Percentiles rank a stretch among this genome's conserved stretches.
phyloP scores from a whole-genome alignment of 352 stramenopile species.

The Aphanomyces euteiches region DNA sequence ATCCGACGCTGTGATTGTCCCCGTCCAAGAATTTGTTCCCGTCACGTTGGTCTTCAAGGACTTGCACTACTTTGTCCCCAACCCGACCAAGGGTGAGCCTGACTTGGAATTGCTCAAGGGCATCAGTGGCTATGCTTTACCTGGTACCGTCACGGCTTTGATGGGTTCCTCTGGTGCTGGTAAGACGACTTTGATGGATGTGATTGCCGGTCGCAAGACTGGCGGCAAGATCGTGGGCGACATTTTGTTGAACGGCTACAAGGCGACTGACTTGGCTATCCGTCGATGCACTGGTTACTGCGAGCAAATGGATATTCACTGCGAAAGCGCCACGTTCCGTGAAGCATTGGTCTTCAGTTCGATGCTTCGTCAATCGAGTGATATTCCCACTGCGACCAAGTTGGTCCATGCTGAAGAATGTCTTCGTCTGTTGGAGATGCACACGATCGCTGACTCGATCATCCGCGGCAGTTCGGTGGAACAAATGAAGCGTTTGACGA shows the following conservation, averaged over 20 bases:
- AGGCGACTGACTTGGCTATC: constrained; percentile 50
- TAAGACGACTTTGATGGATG: constrained; percentile 89
- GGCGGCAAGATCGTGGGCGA: constrained; percentile 66
- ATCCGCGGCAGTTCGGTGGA: constrained; percentile 37
- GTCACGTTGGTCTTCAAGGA: constrained; percentile 28
- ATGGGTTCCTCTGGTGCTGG: constrained; percentile 81
- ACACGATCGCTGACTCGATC: constrained; percentile 49
- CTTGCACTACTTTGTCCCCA: constrained; percentile 43
- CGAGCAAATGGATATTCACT: constrained; percentile 88
- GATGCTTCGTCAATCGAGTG: constrained; percentile 55
- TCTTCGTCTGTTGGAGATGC: constrained; percentile 47
- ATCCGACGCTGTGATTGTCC: neutral
- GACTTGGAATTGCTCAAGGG: constrained; percentile 79
- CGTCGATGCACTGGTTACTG: constrained; percentile 54
- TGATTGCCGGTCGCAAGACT: constrained; percentile 88
- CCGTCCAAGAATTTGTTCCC: neutral
- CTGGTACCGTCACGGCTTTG: constrained; percentile 83
- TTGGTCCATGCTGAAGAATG: constrained; percentile 49
- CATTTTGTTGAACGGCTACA: constrained; percentile 78
- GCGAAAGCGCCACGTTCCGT: constrained; percentile 80
- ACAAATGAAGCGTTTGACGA: too few relatives aligned
- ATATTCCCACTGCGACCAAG: constrained; percentile 40
- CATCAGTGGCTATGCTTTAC: constrained; percentile 65
- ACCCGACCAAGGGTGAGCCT: constrained; percentile 37
- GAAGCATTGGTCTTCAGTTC: constrained; percentile 90